Base-by-base conservation (phyloP, 192 early-diverging fungal genomes). In the Rhizophagus sp. region DNA sequence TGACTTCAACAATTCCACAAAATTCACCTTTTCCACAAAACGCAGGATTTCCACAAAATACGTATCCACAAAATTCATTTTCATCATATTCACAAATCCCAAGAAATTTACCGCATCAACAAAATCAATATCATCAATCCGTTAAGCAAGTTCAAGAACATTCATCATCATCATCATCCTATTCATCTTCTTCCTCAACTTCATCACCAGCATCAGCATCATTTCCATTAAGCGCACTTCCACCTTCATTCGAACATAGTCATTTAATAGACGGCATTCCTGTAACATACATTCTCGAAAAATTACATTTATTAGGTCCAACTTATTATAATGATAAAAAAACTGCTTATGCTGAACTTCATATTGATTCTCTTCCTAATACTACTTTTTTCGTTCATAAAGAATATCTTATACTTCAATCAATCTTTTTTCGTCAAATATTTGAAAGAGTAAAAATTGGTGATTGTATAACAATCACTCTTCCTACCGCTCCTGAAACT, bases 371-470 rank as follows among this genome's bases (percentile, higher is more conserved):
- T 19, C 22, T 24, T 22, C 22, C 10, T 30, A 74, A 74, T 15
- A n/a, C 15, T 15, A n/a, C 15, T 3, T 74, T 39, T 61, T 74
- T 7, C 13, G 50, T 74, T 33, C 73, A 74, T 61, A 74, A 74
- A 74, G 73, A 74, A 74, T 74, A 74, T 36, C 73, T 74, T n/a
- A 47, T 57, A 13, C 44, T 61, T 57, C 73, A 74, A 74, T 74
- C 73, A 74, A 74, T 25, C 25, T 74, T 74, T n/a, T 74, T 74
- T 61, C 22, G 22, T 24, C 44, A 74, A 74, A 12, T 74, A 19
- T 74, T 74, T 61, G 36, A 70, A 9, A 57, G 52, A 19, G 52
- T 57, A 57, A 50, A 47, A 50, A 74, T 57, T 61, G 73, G 73
- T 61, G 73, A 74, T 52, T 41, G 15, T 19, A 61, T 74, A 25